Conservation (phyloP, 108 stramenopile genomes). For the Pseudonitzschia multiseries region DNA sequence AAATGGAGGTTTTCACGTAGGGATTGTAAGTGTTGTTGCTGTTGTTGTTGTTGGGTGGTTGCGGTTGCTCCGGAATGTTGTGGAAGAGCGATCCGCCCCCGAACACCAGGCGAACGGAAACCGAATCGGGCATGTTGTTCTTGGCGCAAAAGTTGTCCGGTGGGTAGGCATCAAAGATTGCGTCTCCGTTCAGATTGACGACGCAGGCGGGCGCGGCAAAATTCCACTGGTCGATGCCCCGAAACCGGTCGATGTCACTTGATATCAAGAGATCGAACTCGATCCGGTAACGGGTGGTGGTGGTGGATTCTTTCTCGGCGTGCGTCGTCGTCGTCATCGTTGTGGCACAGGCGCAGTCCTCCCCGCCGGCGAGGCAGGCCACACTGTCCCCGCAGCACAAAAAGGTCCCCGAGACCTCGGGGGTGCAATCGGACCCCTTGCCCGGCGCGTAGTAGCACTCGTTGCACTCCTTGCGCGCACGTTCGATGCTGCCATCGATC, state of each 20-base stretch:
- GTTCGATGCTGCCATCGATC: not conserved
- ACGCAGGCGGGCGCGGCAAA: not conserved
- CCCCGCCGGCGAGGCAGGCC: not conserved
- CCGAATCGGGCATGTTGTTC: too few relatives aligned
- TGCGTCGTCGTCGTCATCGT: not conserved
- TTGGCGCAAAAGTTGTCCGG: not conserved
- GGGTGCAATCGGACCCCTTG: slow-evolving; percentile 6
- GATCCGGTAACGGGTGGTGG: not conserved
- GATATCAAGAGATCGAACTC: not conserved
- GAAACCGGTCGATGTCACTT: not conserved
- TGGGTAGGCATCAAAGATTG: not conserved
- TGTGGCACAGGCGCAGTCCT: not conserved
- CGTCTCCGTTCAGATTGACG: slow-evolving; percentile 2
- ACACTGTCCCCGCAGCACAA: not conserved
- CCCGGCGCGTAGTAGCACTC: slow-evolving; percentile 7
- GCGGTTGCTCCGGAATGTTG: not conserved
- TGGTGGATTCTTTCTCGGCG: too few relatives aligned
- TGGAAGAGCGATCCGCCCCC: slow-evolving; percentile 3
- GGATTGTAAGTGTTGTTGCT: not conserved
- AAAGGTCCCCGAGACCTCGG: not conserved
- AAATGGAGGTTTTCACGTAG: not conserved
- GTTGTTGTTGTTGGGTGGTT: too few relatives aligned
- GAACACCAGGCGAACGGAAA: not conserved
- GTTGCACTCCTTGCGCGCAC: slow-evolving; percentile 2
- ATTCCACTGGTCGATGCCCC: slow-evolving; percentile 3